Conservation (phyloP, 306 rosid species). For the Abrus precatorius region DNA sequence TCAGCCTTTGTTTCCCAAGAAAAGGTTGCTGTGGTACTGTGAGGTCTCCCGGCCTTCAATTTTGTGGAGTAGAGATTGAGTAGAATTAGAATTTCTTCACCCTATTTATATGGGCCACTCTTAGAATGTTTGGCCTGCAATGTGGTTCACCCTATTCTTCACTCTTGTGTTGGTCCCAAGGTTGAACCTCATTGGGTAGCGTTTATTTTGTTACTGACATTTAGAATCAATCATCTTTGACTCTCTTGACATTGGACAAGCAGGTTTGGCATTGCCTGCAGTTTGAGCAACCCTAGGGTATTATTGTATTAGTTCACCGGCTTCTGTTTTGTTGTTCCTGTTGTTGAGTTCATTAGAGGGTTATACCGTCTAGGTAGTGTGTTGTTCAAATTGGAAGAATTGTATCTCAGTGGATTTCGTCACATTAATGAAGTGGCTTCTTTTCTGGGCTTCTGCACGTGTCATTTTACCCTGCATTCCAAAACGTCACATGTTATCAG, state of each 20-base stretch:
- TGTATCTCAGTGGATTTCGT: conserved; percentile 67
- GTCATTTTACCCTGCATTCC: conserved; percentile 1
- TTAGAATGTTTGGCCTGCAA: conserved; percentile 50
- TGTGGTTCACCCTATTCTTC: conserved; percentile 37
- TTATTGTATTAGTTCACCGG: conserved; percentile 57
- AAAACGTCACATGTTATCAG: neutral
- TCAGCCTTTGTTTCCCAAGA: conserved; percentile 75
- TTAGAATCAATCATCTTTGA: conserved; percentile 63
- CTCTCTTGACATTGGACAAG: conserved; percentile 49
- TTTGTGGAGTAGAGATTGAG: conserved; percentile 75
- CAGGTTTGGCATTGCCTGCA: conserved; percentile 61
- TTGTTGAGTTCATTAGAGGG: conserved; percentile 60
- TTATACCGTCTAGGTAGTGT: conserved; percentile 54
- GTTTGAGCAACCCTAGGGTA: conserved; percentile 59
- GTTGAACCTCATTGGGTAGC: conserved; percentile 57
- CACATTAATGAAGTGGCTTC: conserved; percentile 57
- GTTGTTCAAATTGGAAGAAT: conserved; percentile 62
- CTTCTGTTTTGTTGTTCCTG: conserved; percentile 55
- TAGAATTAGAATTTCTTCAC: conserved; percentile 56
- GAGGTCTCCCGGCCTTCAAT: conserved; percentile 66
- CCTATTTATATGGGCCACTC: conserved; percentile 48
- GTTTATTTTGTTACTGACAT: conserved; percentile 61
- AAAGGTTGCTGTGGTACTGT: conserved; percentile 93
- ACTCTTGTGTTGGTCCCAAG: conserved; percentile 45
- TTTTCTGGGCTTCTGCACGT: conserved; percentile 26